Evolutionary conservation across 306 rosid genomes (phyloP), one percentile per base, ranked within the genome.

Genomic region (Leucaena leucocephala): DNA sequence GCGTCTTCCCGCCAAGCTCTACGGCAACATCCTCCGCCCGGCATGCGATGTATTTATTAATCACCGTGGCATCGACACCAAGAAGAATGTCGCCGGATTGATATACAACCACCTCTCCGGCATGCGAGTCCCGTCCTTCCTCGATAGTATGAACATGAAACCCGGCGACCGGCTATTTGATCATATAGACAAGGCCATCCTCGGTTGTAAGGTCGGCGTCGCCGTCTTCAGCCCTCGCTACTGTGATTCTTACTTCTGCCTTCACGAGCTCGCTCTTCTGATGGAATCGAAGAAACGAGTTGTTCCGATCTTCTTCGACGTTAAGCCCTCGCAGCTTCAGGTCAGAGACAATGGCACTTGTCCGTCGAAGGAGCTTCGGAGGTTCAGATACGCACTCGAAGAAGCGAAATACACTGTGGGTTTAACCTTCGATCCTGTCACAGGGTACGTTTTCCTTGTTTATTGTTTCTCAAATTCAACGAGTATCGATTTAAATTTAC

Each of bases 31-130:
- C 0, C 36, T 12, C 11, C 79, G 66, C 0, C 74, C 74, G 1
- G 19, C 76, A 2, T 88, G 91, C 72, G 89, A 92, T 9, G 97
- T 92, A 3, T 94, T 94, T 87, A 91, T 94, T 17, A 94, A 89
- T 80, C 97, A 94, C 85, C 92, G 97, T 0, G 94, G 97, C 0
- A 89, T 85, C 3, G 98, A 94, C 84, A 94, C 98, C 1, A 92
- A 91, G 85, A 84, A 71, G 9, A 90, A 85, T 75, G 61, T 91
- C 8, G 89, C 94, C 15, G 97, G 98, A 2, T 71, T 94, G 80
- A 85, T 94, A 6, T 80, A 83, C 80, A 75, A 91, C 57, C 80
- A 78, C 27, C 85, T 91, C 3, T 70, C 85, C 2, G 48, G 76
- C 45, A 73, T 85, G n/a, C 22, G 90, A 14, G 72, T 94, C 8